phyloP scores from a whole-genome alignment of 306 rosid genomes.

The Senna tora region DNA sequence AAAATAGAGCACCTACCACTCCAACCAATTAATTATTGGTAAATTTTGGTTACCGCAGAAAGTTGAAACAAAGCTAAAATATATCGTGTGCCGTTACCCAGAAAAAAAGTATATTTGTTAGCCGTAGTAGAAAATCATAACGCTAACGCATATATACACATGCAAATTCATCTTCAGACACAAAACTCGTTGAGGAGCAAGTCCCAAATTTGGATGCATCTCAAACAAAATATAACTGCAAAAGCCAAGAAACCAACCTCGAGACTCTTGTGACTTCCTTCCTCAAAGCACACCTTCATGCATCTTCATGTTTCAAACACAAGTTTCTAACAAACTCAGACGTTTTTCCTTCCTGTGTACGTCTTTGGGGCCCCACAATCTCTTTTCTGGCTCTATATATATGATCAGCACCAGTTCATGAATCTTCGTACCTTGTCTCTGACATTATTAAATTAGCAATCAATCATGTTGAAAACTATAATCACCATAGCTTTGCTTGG shows the following conservation, averaged over 20 bases:
- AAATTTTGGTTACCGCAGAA: too few species aligned
- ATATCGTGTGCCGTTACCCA: too few species aligned
- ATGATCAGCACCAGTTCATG: neutral
- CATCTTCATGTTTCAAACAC: neutral
- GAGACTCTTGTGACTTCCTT: constrained; percentile 1
- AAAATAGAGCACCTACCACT: too few species aligned
- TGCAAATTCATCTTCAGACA: neutral
- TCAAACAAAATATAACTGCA: neutral
- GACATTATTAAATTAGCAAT: neutral
- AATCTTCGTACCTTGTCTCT: neutral
- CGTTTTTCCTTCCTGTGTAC: constrained; percentile 5
- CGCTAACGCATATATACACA: neutral
- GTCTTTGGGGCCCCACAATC: neutral
- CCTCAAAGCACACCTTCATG: neutral
- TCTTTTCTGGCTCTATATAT: constrained; percentile 14
- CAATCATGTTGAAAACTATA: constrained; percentile 19
- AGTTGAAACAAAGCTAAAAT: too few species aligned
- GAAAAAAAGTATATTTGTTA: too few species aligned
- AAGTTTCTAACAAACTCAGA: neutral
- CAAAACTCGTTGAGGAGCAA: neutral
- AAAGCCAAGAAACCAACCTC: neutral
- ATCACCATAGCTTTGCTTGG: neutral
- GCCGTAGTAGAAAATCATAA: neutral
- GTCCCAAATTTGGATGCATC: neutral
- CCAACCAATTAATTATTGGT: too few species aligned